Conservation (phyloP, 2,329 filamentous ascomycete species). For the Verticillium klebahnii region DNA sequence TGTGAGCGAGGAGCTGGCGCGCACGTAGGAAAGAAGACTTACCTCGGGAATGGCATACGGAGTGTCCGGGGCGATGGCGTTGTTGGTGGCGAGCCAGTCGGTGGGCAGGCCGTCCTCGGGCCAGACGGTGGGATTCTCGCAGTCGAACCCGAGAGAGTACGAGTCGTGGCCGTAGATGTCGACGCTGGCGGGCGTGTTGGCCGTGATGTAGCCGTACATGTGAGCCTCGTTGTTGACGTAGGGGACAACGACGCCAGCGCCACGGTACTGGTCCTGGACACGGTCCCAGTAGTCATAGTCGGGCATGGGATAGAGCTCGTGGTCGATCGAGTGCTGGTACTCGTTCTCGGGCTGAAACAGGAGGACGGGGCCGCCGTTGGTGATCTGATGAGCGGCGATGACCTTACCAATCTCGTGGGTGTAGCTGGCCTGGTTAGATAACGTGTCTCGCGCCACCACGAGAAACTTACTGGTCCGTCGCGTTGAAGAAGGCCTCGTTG, state of each 20-base stretch:
- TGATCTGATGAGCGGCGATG: constrained; percentile 74
- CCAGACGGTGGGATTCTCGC: constrained; percentile 47
- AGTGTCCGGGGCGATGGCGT: constrained; percentile 56
- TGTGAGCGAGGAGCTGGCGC: background rate
- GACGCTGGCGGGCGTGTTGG: constrained; percentile 1
- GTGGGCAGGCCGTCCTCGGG: constrained; percentile 22
- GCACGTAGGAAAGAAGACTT: constrained; percentile 17
- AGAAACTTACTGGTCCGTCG: constrained; percentile 57
- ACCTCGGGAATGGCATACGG: constrained; percentile 57
- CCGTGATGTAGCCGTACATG: constrained; percentile 13
- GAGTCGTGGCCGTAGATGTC: constrained; percentile 53
- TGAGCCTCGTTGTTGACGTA: constrained; percentile 71
- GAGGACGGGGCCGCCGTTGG: constrained; percentile 76
- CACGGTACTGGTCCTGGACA: constrained; percentile 62
- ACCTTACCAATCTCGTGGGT: constrained; percentile 46
- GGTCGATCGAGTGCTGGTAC: constrained; percentile 50
- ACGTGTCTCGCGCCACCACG: background rate
- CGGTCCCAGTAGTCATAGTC: constrained; percentile 66
- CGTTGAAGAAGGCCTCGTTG: constrained; percentile 56
- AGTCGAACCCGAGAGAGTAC: constrained; percentile 59
- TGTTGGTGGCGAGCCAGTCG: constrained; percentile 47
- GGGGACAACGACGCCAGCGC: constrained; percentile 68
- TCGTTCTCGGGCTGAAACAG: constrained; percentile 80
- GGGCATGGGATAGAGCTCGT: constrained; percentile 45
- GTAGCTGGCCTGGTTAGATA: background rate